phyloP scores from a whole-genome alignment of 2,329 filamentous ascomycete genomes.

The Alternaria triticimaculans region DNA sequence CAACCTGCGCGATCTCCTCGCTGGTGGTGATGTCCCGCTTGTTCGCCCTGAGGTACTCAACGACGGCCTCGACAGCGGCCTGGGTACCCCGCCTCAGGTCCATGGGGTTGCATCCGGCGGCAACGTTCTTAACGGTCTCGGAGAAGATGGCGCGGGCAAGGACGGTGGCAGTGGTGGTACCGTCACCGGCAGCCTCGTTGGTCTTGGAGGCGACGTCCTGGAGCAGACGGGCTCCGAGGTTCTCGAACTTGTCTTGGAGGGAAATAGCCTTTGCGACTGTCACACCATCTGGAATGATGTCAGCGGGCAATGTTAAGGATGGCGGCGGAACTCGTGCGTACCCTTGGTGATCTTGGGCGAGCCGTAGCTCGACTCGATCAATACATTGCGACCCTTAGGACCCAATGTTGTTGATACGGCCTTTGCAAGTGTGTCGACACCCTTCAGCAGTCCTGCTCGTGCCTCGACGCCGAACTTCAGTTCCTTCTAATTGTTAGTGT shows the following conservation, averaged over 20 bases:
- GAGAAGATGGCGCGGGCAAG: slow-evolving; percentile 98
- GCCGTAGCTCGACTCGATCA: slow-evolving; percentile 98
- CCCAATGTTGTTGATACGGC: slow-evolving; percentile 95
- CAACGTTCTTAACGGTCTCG: slow-evolving; percentile 99
- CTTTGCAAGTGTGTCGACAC: slow-evolving; percentile 96
- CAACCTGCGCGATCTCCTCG: slow-evolving; percentile 96
- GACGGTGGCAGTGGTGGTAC: slow-evolving; percentile 96
- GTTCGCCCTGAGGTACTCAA: slow-evolving; percentile 92
- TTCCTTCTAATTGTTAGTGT: slow-evolving; percentile 65
- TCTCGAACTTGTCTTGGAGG: slow-evolving; percentile 99
- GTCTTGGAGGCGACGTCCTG: slow-evolving; percentile 99
- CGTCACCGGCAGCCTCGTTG: slow-evolving; percentile 98
- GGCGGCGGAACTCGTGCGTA: slow-evolving; percentile 50
- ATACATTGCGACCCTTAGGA: slow-evolving; percentile 96
- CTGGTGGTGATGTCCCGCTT: slow-evolving; percentile 98
- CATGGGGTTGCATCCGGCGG: slow-evolving; percentile 99
- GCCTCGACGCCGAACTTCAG: slow-evolving; percentile 98
- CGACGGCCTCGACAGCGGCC: slow-evolving; percentile 91
- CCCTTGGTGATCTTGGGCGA: slow-evolving; percentile 99
- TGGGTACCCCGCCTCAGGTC: slow-evolving; percentile 96
- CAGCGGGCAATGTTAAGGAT: slow-evolving; percentile 12
- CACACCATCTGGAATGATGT: slow-evolving; percentile 55
- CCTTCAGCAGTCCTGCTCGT: slow-evolving; percentile 84
- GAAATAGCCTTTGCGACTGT: slow-evolving; percentile 76
- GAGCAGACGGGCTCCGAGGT: slow-evolving; percentile 93